A percentile compares a stretch with the other conserved stretches of the same genome.
Evolutionary conservation across 306 rosid species (phyloP).

Genomic region (Inga laurina): DNA sequence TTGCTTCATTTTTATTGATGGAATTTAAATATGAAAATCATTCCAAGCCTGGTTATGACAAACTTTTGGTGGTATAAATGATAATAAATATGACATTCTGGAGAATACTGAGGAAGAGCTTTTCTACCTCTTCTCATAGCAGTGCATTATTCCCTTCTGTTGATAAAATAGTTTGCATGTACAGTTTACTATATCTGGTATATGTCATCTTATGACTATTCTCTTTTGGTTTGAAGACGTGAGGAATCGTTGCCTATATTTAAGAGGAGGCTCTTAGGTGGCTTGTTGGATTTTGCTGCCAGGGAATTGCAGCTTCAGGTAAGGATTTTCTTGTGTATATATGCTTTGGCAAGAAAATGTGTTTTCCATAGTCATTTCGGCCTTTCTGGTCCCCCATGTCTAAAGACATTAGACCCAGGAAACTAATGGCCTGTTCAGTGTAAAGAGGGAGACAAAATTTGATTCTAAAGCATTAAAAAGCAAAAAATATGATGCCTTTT

Average conservation of each 20-base stretch:
- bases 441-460: neutral
- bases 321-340: slow-evolving; percentile 3
- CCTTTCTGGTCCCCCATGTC: neutral
- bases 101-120: slow-evolving; percentile 27
- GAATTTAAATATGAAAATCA: slow-evolving; percentile 3
- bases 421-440: neutral
- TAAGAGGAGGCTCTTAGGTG: slow-evolving; percentile 91
- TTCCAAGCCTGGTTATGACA: neutral
- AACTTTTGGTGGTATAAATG: neutral
- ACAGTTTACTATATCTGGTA: slow-evolving; percentile 15
- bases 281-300: slow-evolving; percentile 84
- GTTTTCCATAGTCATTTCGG: slow-evolving; percentile 11
- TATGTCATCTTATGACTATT: slow-evolving; percentile 22
- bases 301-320: slow-evolving; percentile 95
- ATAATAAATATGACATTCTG: slow-evolving; percentile 12
- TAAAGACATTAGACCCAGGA: neutral
- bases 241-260: slow-evolving; percentile 90
- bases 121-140: slow-evolving; percentile 22
- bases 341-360: slow-evolving; percentile 20
- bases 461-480: neutral
- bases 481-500: neutral
- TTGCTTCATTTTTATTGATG: neutral
- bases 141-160: slow-evolving; percentile 14
- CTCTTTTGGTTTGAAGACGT: slow-evolving; percentile 64
- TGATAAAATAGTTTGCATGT: slow-evolving; percentile 10